Percentiles rank a stretch among this genome's conserved stretches.
Conservation (phyloP, 768 basidiomycete genomes). For the Tephrocybe sp. region DNA sequence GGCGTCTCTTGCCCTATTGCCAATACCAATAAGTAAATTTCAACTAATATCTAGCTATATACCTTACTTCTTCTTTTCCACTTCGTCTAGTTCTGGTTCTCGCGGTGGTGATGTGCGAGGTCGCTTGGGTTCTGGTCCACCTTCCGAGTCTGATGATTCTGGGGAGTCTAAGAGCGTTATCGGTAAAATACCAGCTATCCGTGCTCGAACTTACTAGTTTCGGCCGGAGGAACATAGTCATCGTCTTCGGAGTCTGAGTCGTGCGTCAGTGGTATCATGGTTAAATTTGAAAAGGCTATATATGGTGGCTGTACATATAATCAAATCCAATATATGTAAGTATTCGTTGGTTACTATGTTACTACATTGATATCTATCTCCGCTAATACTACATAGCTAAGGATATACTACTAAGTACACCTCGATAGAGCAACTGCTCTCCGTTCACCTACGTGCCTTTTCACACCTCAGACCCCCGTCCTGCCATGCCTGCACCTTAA, state of each 20-base stretch:
- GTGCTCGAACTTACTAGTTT: slow-evolving; percentile 30
- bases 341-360: no score
- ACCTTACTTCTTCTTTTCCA: slow-evolving; percentile 45
- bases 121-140: slow-evolving; percentile 36
- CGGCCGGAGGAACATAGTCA: slow-evolving; percentile 62
- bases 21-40: slow-evolving; percentile 8
- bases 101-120: slow-evolving; percentile 26
- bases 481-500: no score
- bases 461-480: no score
- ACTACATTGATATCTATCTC: no score
- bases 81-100: slow-evolving; percentile 32
- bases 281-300: no score
- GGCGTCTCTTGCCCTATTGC: slow-evolving; percentile 61
- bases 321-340: no score
- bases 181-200: not conserved
- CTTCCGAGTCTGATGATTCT: slow-evolving; percentile 40
- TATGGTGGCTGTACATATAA: no score
- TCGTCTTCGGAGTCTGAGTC: slow-evolving; percentile 68
- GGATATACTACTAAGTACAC: no score
- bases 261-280: slow-evolving; percentile 10
- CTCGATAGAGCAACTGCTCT: no score
- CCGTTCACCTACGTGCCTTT: no score
- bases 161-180: slow-evolving; percentile 23
- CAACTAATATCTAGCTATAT: not conserved
- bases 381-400: no score